Base-by-base conservation (phyloP, 2,329 filamentous ascomycete genomes). In the Aspergillus udagawae region DNA sequence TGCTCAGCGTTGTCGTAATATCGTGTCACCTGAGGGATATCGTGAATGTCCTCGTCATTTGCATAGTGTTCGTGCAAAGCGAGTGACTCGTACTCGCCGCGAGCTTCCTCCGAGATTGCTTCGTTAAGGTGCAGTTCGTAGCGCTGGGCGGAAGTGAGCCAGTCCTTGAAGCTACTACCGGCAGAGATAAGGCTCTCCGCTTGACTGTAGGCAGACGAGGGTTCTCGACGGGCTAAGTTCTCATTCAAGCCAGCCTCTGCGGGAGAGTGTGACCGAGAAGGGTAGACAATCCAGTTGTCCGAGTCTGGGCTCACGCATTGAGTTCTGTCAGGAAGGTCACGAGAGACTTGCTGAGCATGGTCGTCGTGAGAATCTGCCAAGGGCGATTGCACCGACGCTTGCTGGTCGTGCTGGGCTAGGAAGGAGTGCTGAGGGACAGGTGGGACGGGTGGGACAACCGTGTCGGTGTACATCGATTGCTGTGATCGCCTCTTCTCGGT, bases 401-500 rank as follows among this genome's bases (percentile, higher is more conserved):
- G 67, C 25, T 63, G 61, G 27, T 67, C 67, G 8, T 70, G 65
- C 23, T 67, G 65, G 5, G 68, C 60, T 5, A 65, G 57, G 71
- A 69, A 4, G 67, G 64, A 54, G 65, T 62, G 28, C 70, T 66
- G 2, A 73, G 70, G 47, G 68, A 68, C 25, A 69, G 64, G 20
- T 68, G 63, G 51, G 72, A 67, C 21, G 68, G 67, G 59, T 62
- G 72, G 51, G 68, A 73, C 51, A 60, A 64, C 28, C 57, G 63
- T 23, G 61, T 75, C 55, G 58, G 67, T 60, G 58, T 74, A 74
- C 1, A 83, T 81, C 48, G 77, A 75, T 35, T 78, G 79, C 57
- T 83, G 82, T 9, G 80, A 72, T 17, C 81, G 72, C 17, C 74
- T 73, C 20, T 79, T 75, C 23, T 77, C 77, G 45, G 71, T 68